A percentile compares a stretch with the other conserved stretches of the same genome.
These are phyloP conservation scores for Cajanus cajan DNA, from an alignment of 306 rosid species.

Conservation along the genomic window DNA sequence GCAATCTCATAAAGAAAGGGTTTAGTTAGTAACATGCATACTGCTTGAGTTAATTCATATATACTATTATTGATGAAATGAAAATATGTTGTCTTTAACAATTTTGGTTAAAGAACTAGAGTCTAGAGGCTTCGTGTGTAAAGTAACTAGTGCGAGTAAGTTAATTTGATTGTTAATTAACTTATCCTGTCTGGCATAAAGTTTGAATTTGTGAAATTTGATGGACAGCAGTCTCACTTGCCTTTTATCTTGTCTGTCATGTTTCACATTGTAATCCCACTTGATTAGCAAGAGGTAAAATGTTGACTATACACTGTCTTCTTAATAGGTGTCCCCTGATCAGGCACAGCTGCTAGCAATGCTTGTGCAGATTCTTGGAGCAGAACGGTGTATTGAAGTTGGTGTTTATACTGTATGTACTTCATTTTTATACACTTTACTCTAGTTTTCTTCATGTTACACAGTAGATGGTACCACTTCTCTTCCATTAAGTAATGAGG, in stretches of 20 bases:
- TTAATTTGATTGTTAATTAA: neutral
- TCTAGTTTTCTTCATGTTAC: conserved; percentile 23
- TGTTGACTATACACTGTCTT: conserved; percentile 29
- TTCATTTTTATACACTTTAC: neutral
- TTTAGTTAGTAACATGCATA: neutral
- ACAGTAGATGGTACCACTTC: neutral
- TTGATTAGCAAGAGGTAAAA: conserved; percentile 17
- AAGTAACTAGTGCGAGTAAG: too few relatives aligned
- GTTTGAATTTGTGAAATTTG: conserved; percentile 19
- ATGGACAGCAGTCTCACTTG: neutral
- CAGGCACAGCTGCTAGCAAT: conserved; percentile 94
- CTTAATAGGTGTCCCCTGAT: conserved; percentile 84
- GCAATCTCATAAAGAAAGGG: neutral
- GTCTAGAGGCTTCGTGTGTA: neutral
- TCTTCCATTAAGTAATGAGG: conserved; percentile 6
- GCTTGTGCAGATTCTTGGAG: conserved; percentile 92
- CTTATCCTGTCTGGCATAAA: neutral
- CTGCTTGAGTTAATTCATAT: neutral
- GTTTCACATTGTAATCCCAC: neutral
- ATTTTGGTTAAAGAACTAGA: neutral
- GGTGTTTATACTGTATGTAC: conserved; percentile 83
- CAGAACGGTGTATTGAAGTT: conserved; percentile 90
- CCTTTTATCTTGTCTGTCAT: conserved; percentile 15
- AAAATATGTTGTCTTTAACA: neutral
- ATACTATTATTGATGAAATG: neutral